phyloP scores from a whole-genome alignment of 2,329 filamentous ascomycete species.

The Cladosporium austrohemisphaericum region DNA sequence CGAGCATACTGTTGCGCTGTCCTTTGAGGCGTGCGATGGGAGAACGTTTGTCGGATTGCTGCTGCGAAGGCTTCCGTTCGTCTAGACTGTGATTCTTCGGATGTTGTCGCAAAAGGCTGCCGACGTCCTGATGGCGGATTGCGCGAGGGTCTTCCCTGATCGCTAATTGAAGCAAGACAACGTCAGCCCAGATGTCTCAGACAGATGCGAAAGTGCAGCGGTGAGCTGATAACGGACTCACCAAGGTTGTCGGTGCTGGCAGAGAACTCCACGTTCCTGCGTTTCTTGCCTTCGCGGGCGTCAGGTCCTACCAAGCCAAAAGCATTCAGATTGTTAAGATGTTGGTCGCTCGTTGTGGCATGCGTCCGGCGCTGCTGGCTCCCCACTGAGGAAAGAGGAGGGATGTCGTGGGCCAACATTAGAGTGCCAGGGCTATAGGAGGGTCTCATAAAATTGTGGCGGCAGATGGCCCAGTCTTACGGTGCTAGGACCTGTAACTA shows the following conservation, averaged over 20 bases:
- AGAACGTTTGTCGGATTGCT: background rate
- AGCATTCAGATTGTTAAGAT: background rate
- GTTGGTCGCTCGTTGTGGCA: background rate
- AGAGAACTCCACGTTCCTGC: constrained; percentile 11
- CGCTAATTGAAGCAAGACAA: constrained; percentile 14
- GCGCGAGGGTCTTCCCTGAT: constrained; percentile 8
- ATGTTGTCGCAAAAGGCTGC: constrained; percentile 8
- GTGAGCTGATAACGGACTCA: constrained; percentile 9
- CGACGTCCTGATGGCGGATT: constrained; percentile 11
- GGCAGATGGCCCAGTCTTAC: constrained; percentile 8
- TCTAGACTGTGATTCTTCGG: constrained; percentile 9
- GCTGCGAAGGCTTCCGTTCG: background rate
- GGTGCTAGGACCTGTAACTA: constrained; percentile 13
- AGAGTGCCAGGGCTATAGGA: constrained; percentile 13
- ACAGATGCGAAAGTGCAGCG: constrained; percentile 6
- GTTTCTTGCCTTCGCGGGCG: constrained; percentile 4
- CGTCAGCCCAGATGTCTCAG: constrained; percentile 13
- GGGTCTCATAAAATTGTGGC: constrained; percentile 15
- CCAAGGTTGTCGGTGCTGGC: constrained; percentile 9
- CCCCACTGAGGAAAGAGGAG: constrained; percentile 11
- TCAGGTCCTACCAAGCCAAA: background rate
- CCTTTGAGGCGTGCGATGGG: constrained; percentile 17
- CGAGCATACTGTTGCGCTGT: constrained; percentile 32
- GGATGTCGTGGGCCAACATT: constrained; percentile 15
- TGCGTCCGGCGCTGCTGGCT: constrained; percentile 14